Percentiles rank a stretch among this genome's conserved stretches.
These are phyloP conservation scores for Acacia crassicarpa DNA, from an alignment of 306 rosid species.

Conservation along the genomic window DNA sequence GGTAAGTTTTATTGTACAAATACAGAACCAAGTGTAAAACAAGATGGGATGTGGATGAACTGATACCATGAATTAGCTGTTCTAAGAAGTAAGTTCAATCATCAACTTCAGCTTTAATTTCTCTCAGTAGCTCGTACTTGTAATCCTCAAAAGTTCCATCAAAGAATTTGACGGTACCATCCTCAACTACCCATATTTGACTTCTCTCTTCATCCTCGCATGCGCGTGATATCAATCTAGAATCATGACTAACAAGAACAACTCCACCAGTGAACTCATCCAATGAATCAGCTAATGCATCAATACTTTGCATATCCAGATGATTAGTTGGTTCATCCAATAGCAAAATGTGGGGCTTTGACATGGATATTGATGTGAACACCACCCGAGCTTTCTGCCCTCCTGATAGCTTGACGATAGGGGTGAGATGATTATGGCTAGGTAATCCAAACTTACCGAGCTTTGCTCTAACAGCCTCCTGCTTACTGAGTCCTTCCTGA, in stretches of 20 bases:
- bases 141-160: slow-evolving; percentile 59
- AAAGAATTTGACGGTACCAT: slow-evolving; percentile 53
- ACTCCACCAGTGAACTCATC: slow-evolving; percentile 63
- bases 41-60: not conserved
- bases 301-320: slow-evolving; percentile 68
- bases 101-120: slow-evolving; percentile 65
- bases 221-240: slow-evolving; percentile 55
- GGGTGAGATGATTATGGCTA: slow-evolving; percentile 70
- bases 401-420: slow-evolving; percentile 61
- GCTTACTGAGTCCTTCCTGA: slow-evolving; percentile 70
- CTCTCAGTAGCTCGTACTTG: slow-evolving; percentile 58
- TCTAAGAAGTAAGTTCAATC: slow-evolving; percentile 36
- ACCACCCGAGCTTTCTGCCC: slow-evolving; percentile 65
- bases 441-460: slow-evolving; percentile 62
- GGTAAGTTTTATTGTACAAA: not conserved
- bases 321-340: slow-evolving; percentile 66
- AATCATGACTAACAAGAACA: slow-evolving; percentile 62
- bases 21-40: not conserved
- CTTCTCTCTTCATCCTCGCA: slow-evolving; percentile 67
- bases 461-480: slow-evolving; percentile 63
- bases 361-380: slow-evolving; percentile 68
- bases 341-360: slow-evolving; percentile 59
- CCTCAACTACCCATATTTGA: slow-evolving; percentile 80
- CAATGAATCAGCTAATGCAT: slow-evolving; percentile 60
- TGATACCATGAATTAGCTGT: not conserved